These are phyloP conservation scores for Fusarium beomiforme DNA, from an alignment of 2,329 filamentous ascomycete genomes.

Conservation along the genomic window DNA sequence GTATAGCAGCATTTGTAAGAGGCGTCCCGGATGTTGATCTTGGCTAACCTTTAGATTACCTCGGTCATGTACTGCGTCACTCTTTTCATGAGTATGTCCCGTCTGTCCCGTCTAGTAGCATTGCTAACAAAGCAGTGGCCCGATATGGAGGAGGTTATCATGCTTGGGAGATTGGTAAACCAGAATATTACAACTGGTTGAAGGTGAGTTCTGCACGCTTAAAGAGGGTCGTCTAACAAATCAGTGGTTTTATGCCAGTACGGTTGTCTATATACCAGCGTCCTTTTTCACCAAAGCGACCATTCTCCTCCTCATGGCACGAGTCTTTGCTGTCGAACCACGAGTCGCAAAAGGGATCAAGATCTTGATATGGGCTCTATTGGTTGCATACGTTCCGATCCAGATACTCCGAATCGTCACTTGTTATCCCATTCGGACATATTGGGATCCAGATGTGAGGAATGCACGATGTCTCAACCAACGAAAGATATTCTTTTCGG, in stretches of 20 bases:
- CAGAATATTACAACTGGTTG: slow-evolving; percentile 32
- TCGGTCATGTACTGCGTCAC: slow-evolving; percentile 14
- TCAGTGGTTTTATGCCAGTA: slow-evolving; percentile 39
- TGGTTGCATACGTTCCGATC: slow-evolving; percentile 28
- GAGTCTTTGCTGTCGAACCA: slow-evolving; percentile 33
- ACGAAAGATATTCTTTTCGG: slow-evolving; percentile 38
- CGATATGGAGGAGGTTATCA: slow-evolving; percentile 33
- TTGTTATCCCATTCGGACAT: slow-evolving; percentile 53
- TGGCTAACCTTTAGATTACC: slow-evolving; percentile 20
- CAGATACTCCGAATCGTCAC: slow-evolving; percentile 53
- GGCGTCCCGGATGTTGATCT: not conserved
- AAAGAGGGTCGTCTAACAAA: not conserved
- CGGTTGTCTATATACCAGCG: slow-evolving; percentile 31
- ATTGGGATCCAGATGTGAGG: slow-evolving; percentile 48
- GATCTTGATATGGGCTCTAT: slow-evolving; percentile 30
- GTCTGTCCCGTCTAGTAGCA: not conserved
- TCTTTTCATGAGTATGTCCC: slow-evolving; percentile 33
- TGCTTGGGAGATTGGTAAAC: slow-evolving; percentile 32
- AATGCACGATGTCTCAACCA: slow-evolving; percentile 50
- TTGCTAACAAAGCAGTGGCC: slow-evolving; percentile 26
- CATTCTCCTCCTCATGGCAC: slow-evolving; percentile 36
- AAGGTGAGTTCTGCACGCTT: slow-evolving; percentile 5
- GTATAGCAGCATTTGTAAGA: slow-evolving; percentile 32
- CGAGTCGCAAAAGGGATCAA: slow-evolving; percentile 23
- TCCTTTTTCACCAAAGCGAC: slow-evolving; percentile 39